These are phyloP conservation scores for Phytophthora capsici DNA, from an alignment of 352 stramenopile species.

Conservation along the genomic window DNA sequence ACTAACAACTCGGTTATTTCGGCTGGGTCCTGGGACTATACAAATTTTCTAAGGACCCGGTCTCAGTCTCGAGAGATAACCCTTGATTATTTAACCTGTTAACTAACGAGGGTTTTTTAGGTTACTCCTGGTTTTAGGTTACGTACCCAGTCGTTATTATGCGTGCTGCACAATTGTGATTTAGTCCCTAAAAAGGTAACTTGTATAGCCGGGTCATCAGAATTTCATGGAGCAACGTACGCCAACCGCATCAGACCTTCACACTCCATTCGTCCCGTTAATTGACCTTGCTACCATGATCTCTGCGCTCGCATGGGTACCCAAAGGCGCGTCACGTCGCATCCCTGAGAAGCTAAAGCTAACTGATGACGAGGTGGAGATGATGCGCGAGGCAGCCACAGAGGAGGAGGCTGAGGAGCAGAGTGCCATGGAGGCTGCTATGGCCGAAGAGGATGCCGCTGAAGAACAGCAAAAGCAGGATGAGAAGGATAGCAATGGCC, in stretches of 20 bases:
- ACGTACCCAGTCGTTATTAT: too few relatives aligned
- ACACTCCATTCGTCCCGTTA: slow-evolving; percentile 19
- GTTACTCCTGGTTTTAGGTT: too few relatives aligned
- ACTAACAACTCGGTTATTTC: too few relatives aligned
- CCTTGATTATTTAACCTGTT: too few relatives aligned
- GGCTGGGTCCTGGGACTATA: too few relatives aligned
- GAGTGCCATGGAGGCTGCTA: slow-evolving; percentile 55
- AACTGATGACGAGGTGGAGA: slow-evolving; percentile 79
- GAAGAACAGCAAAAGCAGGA: slow-evolving; percentile 23
- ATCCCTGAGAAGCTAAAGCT: slow-evolving; percentile 88
- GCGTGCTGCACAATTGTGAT: too few relatives aligned
- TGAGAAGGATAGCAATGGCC: slow-evolving; percentile 51
- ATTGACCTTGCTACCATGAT: slow-evolving; percentile 26
- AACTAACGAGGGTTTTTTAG: too few relatives aligned
- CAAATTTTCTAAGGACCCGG: too few relatives aligned
- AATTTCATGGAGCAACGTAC: slow-evolving; percentile 19
- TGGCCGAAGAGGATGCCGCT: slow-evolving; percentile 55
- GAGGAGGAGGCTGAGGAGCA: slow-evolving; percentile 78
- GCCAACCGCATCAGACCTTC: slow-evolving; percentile 6
- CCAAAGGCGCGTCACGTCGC: slow-evolving; percentile 52
- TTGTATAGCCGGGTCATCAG: too few relatives aligned
- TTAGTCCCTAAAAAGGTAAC: too few relatives aligned
- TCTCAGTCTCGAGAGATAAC: too few relatives aligned
- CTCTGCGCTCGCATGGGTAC: slow-evolving; percentile 41
- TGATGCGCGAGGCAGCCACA: slow-evolving; percentile 81